A percentile compares a stretch with the other conserved stretches of the same genome.
Evolutionary conservation across 331 rosid genomes (phyloP).

Genomic region (Rosa hybrid): DNA sequence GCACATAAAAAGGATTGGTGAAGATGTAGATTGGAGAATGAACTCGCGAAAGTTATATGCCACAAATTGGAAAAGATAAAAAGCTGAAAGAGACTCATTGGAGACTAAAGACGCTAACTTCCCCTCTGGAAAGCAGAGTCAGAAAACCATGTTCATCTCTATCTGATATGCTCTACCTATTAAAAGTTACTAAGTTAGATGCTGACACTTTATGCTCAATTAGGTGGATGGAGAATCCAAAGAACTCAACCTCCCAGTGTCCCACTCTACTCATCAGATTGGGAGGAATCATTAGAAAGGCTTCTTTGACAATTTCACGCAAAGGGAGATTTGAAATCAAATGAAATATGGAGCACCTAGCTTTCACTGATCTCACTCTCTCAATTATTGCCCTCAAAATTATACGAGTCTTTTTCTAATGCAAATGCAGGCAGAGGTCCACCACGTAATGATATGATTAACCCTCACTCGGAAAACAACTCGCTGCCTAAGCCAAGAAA

Average conservation of each 20-base stretch:
- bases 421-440: conserved; percentile 12
- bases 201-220: neutral
- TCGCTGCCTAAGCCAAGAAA: neutral
- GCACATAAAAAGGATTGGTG: neutral
- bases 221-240: conserved; percentile 19
- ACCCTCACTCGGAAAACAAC: conserved; percentile 1
- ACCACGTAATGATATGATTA: neutral
- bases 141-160: neutral
- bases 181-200: neutral
- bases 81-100: neutral
- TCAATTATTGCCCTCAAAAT: conserved; percentile 42
- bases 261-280: neutral
- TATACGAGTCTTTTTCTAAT: conserved; percentile 32
- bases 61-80: neutral
- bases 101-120: neutral
- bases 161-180: neutral
- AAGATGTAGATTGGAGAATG: neutral
- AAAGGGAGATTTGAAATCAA: conserved; percentile 4
- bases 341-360: neutral
- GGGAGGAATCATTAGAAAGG: conserved; percentile 38
- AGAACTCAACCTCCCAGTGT: neutral
- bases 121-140: conserved; percentile 16
- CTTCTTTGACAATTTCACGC: conserved; percentile 43
- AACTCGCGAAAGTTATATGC: conserved; percentile 20
- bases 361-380: conserved; percentile 20